A percentile compares a stretch with the other conserved stretches of the same genome.
Evolutionary conservation across 805 yeast genomes (phyloP).

Genomic region (Yueomyces sinensis): DNA sequence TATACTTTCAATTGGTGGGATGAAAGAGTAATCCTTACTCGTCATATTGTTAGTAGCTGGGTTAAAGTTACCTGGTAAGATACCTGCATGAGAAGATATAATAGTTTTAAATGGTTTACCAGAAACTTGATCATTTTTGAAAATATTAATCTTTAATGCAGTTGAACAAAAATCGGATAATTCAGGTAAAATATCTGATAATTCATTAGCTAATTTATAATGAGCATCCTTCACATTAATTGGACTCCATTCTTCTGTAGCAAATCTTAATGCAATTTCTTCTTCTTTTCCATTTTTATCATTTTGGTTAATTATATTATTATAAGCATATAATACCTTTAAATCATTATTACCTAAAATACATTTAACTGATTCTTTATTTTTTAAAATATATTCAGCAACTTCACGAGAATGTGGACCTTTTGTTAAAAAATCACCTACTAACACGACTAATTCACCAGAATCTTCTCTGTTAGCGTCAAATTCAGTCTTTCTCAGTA

Average conservation of each 20-base stretch:
- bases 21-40: constrained; percentile 2
- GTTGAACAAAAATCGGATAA: constrained; percentile 12
- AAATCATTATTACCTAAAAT: constrained; percentile 86
- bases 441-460: constrained; percentile 32
- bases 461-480: constrained; percentile 17
- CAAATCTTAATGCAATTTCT: too few relatives aligned
- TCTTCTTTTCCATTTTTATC: not conserved
- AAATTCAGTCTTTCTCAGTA: constrained; percentile 35
- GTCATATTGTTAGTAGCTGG: not conserved
- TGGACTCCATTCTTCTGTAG: constrained; percentile 27
- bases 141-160: constrained; percentile 9
- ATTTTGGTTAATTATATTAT: not conserved
- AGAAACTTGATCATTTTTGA: not conserved
- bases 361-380: constrained; percentile 42
- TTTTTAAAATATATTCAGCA: constrained; percentile 30
- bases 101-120: constrained; percentile 21
- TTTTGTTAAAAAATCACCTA: constrained; percentile 80
- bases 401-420: constrained; percentile 68
- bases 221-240: constrained; percentile 10
- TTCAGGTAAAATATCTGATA: constrained; percentile 11
- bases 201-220: constrained; percentile 8
- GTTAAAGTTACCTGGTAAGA: constrained; percentile 44
- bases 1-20: constrained; percentile 47
- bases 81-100: constrained; percentile 75
- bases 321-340: constrained; percentile 41